These are phyloP conservation scores for Zygoascus tannicola DNA, from an alignment of 805 yeast species.

Conservation along the genomic window DNA sequence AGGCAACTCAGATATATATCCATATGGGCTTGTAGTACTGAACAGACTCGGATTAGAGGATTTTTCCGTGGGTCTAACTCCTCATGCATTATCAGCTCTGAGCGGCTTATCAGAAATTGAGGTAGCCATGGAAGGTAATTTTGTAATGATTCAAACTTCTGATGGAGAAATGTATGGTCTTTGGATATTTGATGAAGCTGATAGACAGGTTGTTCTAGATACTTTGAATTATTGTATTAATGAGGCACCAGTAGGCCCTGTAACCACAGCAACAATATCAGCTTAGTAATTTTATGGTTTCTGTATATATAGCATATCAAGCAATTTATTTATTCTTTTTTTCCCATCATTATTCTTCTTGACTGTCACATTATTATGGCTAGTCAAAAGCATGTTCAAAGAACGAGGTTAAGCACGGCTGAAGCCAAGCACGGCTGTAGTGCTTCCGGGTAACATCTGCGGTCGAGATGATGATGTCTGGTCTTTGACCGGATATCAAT, in stretches of 20 bases:
- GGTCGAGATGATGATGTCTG: too few species aligned
- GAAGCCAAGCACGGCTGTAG: too few species aligned
- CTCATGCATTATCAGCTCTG: constrained; percentile 16
- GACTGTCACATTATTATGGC: too few species aligned
- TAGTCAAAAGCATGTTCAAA: too few species aligned
- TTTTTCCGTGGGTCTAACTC: constrained; percentile 29
- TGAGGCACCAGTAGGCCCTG: neutral
- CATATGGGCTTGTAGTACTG: constrained; percentile 30
- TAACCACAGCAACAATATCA: too few species aligned
- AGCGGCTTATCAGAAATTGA: constrained; percentile 24
- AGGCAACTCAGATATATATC: constrained; percentile 21
- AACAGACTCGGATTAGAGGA: constrained; percentile 27
- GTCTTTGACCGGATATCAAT: too few species aligned
- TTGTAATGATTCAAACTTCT: constrained; percentile 28
- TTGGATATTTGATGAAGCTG: constrained; percentile 30
- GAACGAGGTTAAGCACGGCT: too few species aligned
- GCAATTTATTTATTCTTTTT: too few species aligned
- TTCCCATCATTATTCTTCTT: too few species aligned
- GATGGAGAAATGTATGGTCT: constrained; percentile 30
- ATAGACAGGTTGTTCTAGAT: constrained; percentile 21
- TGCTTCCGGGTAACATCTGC: too few species aligned
- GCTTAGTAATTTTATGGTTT: too few species aligned
- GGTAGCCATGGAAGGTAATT: constrained; percentile 26
- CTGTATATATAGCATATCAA: too few species aligned
- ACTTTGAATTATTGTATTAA: constrained; percentile 27